phyloP scores from a whole-genome alignment of 345 rosid genomes.

The Lumnitzera racemosa region DNA sequence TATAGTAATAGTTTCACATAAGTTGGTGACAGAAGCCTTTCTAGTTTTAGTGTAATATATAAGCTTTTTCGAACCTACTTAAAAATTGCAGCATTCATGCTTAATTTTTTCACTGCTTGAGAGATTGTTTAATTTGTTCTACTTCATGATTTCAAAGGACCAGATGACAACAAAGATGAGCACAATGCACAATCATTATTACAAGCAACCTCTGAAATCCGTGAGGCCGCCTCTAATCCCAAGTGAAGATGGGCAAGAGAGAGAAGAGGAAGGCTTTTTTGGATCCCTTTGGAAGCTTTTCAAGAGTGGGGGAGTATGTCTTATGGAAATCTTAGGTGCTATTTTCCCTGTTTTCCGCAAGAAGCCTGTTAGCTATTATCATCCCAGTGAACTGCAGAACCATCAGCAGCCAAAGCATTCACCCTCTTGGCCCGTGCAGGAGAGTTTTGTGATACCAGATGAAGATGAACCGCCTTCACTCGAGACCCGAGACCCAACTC shows the following conservation, averaged over 20 bases:
- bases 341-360: constrained; percentile 51
- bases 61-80: not conserved
- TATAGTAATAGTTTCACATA: too few relatives aligned
- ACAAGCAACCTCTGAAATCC: constrained; percentile 50
- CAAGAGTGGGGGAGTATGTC: constrained; percentile 39
- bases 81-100: not conserved
- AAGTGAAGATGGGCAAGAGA: constrained; percentile 55
- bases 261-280: constrained; percentile 70
- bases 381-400: constrained; percentile 17
- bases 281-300: constrained; percentile 56
- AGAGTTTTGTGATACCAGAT: constrained; percentile 57
- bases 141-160: constrained; percentile 35
- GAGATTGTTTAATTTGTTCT: not conserved
- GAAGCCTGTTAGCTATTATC: constrained; percentile 33
- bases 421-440: constrained; percentile 61
- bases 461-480: constrained; percentile 87
- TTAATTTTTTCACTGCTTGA: not conserved
- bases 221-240: constrained; percentile 73
- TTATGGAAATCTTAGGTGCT: constrained; percentile 61
- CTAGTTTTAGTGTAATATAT: not conserved
- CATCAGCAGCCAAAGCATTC: constrained; percentile 29
- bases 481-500: constrained; percentile 77
- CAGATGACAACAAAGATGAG: constrained; percentile 20
- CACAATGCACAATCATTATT: constrained; percentile 25
- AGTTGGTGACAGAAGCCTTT: too few relatives aligned